Evolutionary conservation across 2,329 filamentous ascomycete species (phyloP).

Genomic region (Hypomyces perniciosus): DNA sequence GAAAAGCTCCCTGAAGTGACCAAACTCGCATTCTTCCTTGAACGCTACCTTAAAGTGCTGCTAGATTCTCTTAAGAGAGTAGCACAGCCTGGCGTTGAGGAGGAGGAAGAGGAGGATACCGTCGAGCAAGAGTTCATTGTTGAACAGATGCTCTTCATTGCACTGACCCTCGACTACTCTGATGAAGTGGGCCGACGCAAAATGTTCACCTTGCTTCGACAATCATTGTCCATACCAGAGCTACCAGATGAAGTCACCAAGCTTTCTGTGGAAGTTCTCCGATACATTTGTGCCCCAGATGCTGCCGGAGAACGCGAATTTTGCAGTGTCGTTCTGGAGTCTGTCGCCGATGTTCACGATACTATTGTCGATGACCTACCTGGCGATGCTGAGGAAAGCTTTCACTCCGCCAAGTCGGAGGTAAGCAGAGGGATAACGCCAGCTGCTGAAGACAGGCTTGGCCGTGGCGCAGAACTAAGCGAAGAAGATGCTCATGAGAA

Average conservation of each 20-base stretch:
- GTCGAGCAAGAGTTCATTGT: conserved; percentile 93
- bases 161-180: conserved; percentile 89
- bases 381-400: conserved; percentile 61
- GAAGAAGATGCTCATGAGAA: conserved; percentile 66
- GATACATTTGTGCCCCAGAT: conserved; percentile 74
- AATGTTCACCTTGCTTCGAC: conserved; percentile 88
- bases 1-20: conserved; percentile 95
- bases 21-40: conserved; percentile 78
- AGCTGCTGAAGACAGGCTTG: conserved; percentile 39
- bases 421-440: conserved; percentile 61
- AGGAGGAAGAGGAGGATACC: conserved; percentile 72
- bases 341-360: conserved; percentile 93
- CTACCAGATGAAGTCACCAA: conserved; percentile 90
- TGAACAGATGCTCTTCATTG: conserved; percentile 90
- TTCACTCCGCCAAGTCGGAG: conserved; percentile 88
- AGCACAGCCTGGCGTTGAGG: conserved; percentile 49
- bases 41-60: conserved; percentile 68
- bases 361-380: conserved; percentile 71
- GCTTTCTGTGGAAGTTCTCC: conserved; percentile 73
- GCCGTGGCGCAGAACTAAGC: conserved; percentile 38
- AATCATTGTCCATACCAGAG: conserved; percentile 77
- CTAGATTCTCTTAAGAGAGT: conserved; percentile 57
- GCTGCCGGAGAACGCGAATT: conserved; percentile 73
- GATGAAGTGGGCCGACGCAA: conserved; percentile 92
- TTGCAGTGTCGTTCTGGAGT: conserved; percentile 80